Base-by-base conservation (phyloP, 1,284 basidiomycete species). In the Flammula alnicola region DNA sequence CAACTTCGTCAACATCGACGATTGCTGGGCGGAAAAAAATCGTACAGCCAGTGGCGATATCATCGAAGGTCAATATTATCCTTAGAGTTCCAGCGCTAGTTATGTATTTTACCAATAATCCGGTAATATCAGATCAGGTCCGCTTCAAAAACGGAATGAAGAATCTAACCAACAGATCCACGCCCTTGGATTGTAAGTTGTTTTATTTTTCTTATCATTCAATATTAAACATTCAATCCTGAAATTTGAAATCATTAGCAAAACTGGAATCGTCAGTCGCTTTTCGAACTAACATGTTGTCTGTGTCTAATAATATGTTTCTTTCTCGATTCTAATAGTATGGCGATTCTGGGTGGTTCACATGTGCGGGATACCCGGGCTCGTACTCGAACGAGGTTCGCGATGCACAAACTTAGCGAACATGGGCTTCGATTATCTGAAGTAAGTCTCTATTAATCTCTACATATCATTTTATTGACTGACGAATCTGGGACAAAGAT, bases 371-470 rank as follows among this genome's bases (percentile, higher is more conserved):
- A 2, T 78, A 74, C 58, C 76, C 77, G 22, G 77, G 76, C 12
- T 77, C 75, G 2, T 78, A 65, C 59, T 60, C 68, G 51, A 72
- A 78, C 51, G 76, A 78, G 55, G 32, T 60, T 38, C 73, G 78
- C 37, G 79, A 81, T 60, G 66, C 66, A 4, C 70, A 72, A 47
- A 62, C 72, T 80, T 79, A 58, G 69, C 72, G 37, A 71, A 76
- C n/a, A 83, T 81, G 80, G 79, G 78, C 6, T 82, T 82, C 47
- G 78, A 82, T 59, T 73, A 77, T 53, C 66, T 82, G 39, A 82
- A 83, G 80, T 81, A 47, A 22, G 73, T 61, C 6, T 26, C 7
- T 35, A 59, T 7, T 26, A 10, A 31, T n/a, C 8, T 35, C 22
- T 30, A 19, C 22, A 29, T 23, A 40, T n/a, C n/a, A 19, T 17